Evolutionary conservation across 345 rosid genomes (phyloP).

Genomic region (Litchi chinensis): DNA sequence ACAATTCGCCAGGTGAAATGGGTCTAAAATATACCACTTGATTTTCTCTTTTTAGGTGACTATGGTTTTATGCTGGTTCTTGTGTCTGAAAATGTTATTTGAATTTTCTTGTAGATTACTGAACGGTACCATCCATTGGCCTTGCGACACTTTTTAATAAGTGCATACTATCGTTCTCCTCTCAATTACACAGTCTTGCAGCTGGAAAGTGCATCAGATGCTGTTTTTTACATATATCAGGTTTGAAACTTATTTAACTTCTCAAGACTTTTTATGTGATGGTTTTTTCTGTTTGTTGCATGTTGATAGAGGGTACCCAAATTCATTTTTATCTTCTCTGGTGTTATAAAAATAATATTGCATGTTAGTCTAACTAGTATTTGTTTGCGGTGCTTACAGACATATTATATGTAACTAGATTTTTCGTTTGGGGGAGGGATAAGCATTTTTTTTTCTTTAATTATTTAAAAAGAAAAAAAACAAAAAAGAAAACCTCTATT

Average conservation of each 20-base stretch:
- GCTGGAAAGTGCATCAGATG: conserved; percentile 74
- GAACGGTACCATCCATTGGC: conserved; percentile 77
- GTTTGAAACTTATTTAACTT: conserved; percentile 36
- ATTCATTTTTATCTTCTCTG: background rate
- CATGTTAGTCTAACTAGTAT: background rate
- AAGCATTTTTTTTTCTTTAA: background rate
- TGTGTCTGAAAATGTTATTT: conserved; percentile 13
- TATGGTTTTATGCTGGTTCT: background rate
- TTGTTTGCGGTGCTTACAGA: background rate
- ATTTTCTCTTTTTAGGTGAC: background rate
- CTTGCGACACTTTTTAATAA: conserved; percentile 79
- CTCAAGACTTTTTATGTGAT: background rate
- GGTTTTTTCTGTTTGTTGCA: background rate
- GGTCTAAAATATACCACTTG: background rate
- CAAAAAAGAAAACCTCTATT: background rate
- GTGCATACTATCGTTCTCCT: conserved; percentile 85
- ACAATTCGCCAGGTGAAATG: conserved; percentile 65
- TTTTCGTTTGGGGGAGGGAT: background rate
- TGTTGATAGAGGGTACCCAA: background rate
- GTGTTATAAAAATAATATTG: background rate
- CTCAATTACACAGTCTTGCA: conserved; percentile 63
- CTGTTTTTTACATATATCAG: conserved; percentile 81
- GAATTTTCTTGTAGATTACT: conserved; percentile 51
- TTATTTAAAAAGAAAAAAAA: too few species aligned
- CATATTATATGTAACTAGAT: background rate